These are phyloP conservation scores for Dactylella cylindrospora DNA, from an alignment of 2,329 filamentous ascomycete genomes.

Conservation along the genomic window DNA sequence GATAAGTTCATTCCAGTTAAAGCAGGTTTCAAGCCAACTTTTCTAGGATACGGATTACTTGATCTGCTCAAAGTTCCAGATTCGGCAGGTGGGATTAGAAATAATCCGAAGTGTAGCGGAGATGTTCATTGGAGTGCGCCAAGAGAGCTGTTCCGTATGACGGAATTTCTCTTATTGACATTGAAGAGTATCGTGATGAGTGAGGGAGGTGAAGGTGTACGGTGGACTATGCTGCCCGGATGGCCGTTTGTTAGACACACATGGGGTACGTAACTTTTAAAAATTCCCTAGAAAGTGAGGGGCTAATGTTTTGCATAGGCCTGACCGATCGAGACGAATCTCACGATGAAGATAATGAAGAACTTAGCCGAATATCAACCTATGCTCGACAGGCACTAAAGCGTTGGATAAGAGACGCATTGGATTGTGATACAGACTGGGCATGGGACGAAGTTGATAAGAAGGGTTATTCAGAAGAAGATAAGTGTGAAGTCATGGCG, in stretches of 20 bases:
- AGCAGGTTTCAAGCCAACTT: constrained; percentile 76
- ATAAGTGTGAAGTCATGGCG: constrained; percentile 70
- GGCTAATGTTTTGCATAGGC: constrained; percentile 55
- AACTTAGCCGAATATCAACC: constrained; percentile 9
- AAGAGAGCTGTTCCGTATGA: constrained; percentile 84
- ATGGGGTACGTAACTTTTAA: constrained; percentile 53
- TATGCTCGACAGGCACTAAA: constrained; percentile 33
- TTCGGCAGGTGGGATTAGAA: constrained; percentile 71
- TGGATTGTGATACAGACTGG: constrained; percentile 42
- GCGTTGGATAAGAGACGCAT: constrained; percentile 38
- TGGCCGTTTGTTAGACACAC: constrained; percentile 64
- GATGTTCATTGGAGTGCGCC: constrained; percentile 70
- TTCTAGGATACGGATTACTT: constrained; percentile 81
- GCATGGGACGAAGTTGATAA: constrained; percentile 57
- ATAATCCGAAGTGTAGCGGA: constrained; percentile 56
- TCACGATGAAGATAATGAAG: constrained; percentile 36
- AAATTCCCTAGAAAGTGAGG: constrained; percentile 53
- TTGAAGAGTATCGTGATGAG: constrained; percentile 63
- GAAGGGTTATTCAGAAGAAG: constrained; percentile 63
- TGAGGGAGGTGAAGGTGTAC: constrained; percentile 51
- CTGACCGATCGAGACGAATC: constrained; percentile 6
- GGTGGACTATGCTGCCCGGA: constrained; percentile 60
- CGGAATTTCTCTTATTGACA: constrained; percentile 70
- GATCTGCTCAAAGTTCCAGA: constrained; percentile 84
- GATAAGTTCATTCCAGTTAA: constrained; percentile 88